Percentiles rank a stretch among this genome's conserved stretches.
Conservation (phyloP, 306 rosid genomes). For the Purshia tridentata region DNA sequence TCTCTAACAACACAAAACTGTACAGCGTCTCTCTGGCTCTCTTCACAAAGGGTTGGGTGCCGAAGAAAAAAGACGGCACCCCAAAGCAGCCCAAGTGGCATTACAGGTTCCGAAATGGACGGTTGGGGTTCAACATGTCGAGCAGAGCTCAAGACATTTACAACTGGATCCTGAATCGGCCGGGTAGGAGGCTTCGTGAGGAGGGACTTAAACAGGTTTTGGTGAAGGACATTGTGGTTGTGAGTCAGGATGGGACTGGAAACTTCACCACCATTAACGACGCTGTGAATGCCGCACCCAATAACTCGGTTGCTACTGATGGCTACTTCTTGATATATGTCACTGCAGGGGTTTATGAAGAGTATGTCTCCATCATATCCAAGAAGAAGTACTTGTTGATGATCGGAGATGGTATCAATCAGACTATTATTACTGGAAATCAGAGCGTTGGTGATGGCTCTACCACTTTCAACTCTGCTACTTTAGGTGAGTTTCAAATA, state of each 20-base stretch:
- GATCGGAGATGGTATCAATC: constrained; percentile 47
- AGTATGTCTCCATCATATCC: constrained; percentile 25
- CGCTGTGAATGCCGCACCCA: constrained; percentile 37
- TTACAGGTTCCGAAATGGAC: constrained; percentile 20
- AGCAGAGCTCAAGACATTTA: constrained; percentile 9
- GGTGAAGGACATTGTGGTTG: constrained; percentile 35
- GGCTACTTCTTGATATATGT: constrained; percentile 48
- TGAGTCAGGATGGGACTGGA: constrained; percentile 34
- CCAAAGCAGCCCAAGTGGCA: constrained; percentile 8
- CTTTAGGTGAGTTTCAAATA: constrained; percentile 25
- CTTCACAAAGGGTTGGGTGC: constrained; percentile 41
- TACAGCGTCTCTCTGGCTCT: constrained; percentile 34
- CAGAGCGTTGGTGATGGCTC: constrained; percentile 35
- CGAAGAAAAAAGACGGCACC: constrained; percentile 16
- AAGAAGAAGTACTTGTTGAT: constrained; percentile 41
- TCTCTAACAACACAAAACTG: constrained; percentile 26
- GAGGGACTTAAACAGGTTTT: constrained; percentile 21
- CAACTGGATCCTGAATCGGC: constrained; percentile 9
- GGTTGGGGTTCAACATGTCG: constrained; percentile 30
- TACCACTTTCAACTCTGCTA: constrained; percentile 41
- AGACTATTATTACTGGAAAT: constrained; percentile 40
- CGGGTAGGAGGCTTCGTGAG: constrained; percentile 26
- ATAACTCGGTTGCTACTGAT: constrained; percentile 30
- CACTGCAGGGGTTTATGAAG: constrained; percentile 40
- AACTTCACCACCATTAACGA: constrained; percentile 33